Evolutionary conservation across 345 rosid species (phyloP), one percentile per base, ranked within the genome.

Genomic region (Stellera chamaejasme): DNA sequence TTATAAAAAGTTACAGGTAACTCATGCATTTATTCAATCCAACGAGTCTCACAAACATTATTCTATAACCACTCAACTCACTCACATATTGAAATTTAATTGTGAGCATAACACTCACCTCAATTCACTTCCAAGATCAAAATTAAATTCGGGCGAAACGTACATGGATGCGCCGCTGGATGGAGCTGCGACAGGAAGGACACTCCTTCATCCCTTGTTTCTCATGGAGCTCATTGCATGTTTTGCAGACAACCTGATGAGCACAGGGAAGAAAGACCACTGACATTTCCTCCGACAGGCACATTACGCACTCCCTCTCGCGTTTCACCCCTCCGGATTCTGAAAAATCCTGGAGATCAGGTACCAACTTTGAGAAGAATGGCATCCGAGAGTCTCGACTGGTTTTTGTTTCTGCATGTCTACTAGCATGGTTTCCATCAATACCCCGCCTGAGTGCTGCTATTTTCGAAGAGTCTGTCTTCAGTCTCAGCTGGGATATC

Each of bases 251-350:
- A 10, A 81, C 82, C 62, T 79, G 83, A 70, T 81, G 85, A 48
- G 85, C 88, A 70, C 91, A 81, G 2, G 85, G 91, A 56, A 84
- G 68, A 56, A 84, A 77, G 8, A 81, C 75, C 68, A 84, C 79
- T 0, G 82, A 69, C 73, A 72, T 76, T 69, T 81, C 85, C 64
- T 79, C 85, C 2, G 78, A 66, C 16, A 79, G 85, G 76, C 96
- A 90, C 97, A 90, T 87, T 61, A 90, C 96, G 26, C 98, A 91
- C 59, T 91, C 98, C 15, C 89, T 75, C 64, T 91, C 98, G 2
- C 92, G 83, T 59, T 73, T 79, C 68, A 84, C 76, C 0, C 78
- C 79, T 23, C 81, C 80, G n/a, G 27, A 48, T 27, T 69, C 73
- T 11, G 65, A 53, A 45, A 62, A 52, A 47, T 77, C 77, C 9